These are phyloP conservation scores for Excoecaria cochinchinensis DNA, from an alignment of 345 rosid genomes.

Conservation along the genomic window DNA sequence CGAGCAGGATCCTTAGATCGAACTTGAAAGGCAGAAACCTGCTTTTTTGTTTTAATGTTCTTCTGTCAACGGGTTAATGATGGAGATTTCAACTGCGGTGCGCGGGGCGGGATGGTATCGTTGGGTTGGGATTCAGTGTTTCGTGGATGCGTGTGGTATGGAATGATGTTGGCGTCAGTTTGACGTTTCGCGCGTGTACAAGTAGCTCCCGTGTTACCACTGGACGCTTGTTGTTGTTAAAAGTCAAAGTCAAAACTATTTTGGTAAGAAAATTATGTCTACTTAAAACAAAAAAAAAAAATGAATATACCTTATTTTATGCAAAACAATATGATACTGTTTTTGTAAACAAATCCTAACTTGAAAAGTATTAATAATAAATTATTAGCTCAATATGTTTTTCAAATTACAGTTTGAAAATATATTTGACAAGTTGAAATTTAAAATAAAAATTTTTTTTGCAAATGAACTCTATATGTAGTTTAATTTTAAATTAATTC, in stretches of 20 bases:
- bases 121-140: neutral
- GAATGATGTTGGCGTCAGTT: neutral
- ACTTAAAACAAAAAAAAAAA: too few species aligned
- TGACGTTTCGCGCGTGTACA: conserved; percentile 2
- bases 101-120: conserved; percentile 5
- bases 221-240: neutral
- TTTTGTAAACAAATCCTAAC: too few species aligned
- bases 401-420: too few species aligned
- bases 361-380: too few species aligned
- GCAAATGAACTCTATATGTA: too few species aligned
- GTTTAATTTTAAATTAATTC: too few species aligned
- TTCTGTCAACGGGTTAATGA: neutral
- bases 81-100: neutral
- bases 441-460: too few species aligned
- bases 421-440: too few species aligned
- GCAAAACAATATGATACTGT: too few species aligned
- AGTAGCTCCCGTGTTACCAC: neutral
- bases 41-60: neutral
- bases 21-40: neutral
- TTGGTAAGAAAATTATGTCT: neutral
- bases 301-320: too few species aligned
- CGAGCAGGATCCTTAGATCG: neutral
- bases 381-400: too few species aligned
- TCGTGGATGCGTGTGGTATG: neutral
- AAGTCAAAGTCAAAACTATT: neutral